Conservation (phyloP, 179 eudicot genomes). For the Silene coronaria region DNA sequence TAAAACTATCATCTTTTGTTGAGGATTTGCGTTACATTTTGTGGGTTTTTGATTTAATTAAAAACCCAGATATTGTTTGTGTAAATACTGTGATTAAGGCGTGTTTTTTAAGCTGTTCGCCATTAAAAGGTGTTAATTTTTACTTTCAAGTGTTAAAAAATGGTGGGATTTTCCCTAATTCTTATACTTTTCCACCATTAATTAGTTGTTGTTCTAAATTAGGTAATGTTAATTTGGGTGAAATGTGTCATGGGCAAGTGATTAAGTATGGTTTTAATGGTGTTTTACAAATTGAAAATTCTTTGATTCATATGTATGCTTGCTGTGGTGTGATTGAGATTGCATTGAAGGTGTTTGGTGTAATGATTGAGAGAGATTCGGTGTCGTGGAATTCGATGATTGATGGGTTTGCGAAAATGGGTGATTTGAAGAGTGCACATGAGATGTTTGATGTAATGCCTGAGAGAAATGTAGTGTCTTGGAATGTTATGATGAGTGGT, state of each 20-base stretch:
- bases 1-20: conserved; percentile 40
- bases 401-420: conserved; percentile 46
- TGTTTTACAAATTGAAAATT: conserved; percentile 53
- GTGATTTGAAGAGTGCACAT: conserved; percentile 45
- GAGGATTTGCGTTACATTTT: conserved; percentile 37
- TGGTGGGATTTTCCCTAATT: conserved; percentile 54
- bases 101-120: conserved; percentile 36
- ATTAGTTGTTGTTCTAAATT: conserved; percentile 54
- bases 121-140: conserved; percentile 37
- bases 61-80: conserved; percentile 46
- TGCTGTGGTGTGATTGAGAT: conserved; percentile 44
- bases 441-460: conserved; percentile 55
- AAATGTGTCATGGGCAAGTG: conserved; percentile 55
- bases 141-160: conserved; percentile 48
- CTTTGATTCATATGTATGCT: conserved; percentile 67
- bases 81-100: conserved; percentile 53
- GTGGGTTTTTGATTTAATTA: conserved; percentile 37
- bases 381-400: conserved; percentile 63
- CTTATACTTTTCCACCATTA: conserved; percentile 57
- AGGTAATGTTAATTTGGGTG: conserved; percentile 33
- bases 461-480: conserved; percentile 56
- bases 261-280: conserved; percentile 59
- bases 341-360: conserved; percentile 47
- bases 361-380: conserved; percentile 47
- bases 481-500: conserved; percentile 61